phyloP scores from a whole-genome alignment of 306 rosid species.

The Cercis canadensis region DNA sequence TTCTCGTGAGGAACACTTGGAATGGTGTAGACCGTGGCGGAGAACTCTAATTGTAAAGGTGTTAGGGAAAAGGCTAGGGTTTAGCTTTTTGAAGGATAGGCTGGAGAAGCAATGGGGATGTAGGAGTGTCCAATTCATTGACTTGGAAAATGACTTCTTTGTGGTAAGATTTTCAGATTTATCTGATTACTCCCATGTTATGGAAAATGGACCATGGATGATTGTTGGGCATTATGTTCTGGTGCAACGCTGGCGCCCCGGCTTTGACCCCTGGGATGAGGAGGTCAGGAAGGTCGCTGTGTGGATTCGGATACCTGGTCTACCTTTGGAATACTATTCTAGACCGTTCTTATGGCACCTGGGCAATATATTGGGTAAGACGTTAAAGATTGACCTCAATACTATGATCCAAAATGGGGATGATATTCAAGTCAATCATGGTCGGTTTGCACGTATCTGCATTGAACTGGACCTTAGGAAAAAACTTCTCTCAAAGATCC shows the following conservation, averaged over 20 bases:
- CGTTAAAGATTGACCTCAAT: not conserved
- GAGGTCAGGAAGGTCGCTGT: not conserved
- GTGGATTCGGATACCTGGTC: not conserved
- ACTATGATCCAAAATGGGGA: too few relatives aligned
- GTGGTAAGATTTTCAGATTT: not conserved
- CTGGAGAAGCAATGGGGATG: too few relatives aligned
- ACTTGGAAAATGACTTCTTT: not conserved
- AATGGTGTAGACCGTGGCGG: too few relatives aligned
- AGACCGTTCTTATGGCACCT: not conserved
- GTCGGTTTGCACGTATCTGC: too few relatives aligned
- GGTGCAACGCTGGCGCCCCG: not conserved
- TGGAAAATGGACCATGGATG: not conserved
- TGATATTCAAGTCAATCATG: too few relatives aligned
- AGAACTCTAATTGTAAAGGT: too few relatives aligned
- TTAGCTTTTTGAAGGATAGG: too few relatives aligned
- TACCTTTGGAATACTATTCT: not conserved
- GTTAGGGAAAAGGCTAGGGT: too few relatives aligned
- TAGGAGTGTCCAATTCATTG: not conserved
- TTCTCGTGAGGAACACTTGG: too few relatives aligned
- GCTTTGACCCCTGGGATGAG: not conserved
- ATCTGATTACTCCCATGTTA: not conserved
- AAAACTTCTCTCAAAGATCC: too few relatives aligned
- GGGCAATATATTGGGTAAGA: not conserved
- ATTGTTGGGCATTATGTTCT: not conserved
- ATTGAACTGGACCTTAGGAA: too few relatives aligned